phyloP scores from a whole-genome alignment of 495 filamentous ascomycete genomes.

The Saxophila tyrrhenica region DNA sequence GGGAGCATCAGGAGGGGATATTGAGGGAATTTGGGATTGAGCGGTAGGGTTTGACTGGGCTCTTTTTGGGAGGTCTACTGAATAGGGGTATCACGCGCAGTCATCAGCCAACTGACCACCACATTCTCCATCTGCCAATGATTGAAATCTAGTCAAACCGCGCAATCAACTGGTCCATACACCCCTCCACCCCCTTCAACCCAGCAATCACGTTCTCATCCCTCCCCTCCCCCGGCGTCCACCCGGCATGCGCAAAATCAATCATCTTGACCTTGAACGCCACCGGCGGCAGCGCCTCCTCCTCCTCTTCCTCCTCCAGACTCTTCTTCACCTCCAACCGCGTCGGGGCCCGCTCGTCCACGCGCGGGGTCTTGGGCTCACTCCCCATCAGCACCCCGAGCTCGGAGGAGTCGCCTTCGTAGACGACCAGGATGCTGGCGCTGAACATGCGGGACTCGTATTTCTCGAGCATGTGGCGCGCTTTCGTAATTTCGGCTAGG shows the following conservation, averaged over 20 bases:
- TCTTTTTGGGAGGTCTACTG: too few relatives aligned
- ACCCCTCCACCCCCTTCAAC: constrained; percentile 57
- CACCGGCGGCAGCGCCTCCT: constrained; percentile 55
- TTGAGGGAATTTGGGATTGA: constrained; percentile 19
- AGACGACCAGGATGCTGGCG: constrained; percentile 77
- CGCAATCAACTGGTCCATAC: constrained; percentile 39
- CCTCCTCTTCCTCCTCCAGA: constrained; percentile 50
- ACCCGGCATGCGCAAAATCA: constrained; percentile 90
- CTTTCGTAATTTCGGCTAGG: constrained; percentile 50
- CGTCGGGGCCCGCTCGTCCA: constrained; percentile 17
- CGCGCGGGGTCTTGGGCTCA: constrained; percentile 48
- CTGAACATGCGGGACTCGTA: constrained; percentile 93
- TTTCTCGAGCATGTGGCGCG: constrained; percentile 53
- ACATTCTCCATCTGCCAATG: background rate
- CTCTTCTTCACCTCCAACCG: constrained; percentile 24
- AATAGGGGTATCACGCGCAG: constrained; percentile 5
- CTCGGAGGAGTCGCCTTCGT: constrained; percentile 72
- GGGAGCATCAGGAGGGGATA: constrained; percentile 16
- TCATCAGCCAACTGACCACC: background rate
- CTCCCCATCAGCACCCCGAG: constrained; percentile 11
- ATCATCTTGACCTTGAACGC: constrained; percentile 80
- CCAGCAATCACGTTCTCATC: constrained; percentile 78
- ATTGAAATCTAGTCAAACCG: background rate
- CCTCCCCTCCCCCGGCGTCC: constrained; percentile 72
- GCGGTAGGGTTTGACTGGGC: constrained; percentile 4